Evolutionary conservation across 176 grass and related monocot genomes (phyloP).

Genomic region (barley (Hordeum vulgare)): DNA sequence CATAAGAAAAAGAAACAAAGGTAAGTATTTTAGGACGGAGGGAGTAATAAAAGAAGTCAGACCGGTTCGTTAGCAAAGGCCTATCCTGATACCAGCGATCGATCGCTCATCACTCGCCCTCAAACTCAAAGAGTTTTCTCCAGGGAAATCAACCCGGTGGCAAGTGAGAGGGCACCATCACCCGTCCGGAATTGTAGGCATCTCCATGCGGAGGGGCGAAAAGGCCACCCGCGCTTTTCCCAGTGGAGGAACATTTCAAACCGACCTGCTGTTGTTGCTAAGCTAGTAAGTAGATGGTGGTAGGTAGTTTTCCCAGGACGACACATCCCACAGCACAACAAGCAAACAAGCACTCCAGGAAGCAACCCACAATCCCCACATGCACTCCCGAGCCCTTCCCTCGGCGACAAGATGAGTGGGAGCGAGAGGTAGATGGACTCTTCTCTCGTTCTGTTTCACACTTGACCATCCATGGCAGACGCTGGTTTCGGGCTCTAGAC

Average conservation of each 20-base stretch:
- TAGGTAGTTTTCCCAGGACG: constrained; percentile 20
- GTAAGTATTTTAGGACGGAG: no score
- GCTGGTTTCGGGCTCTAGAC: no score
- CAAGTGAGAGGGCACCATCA: not conserved
- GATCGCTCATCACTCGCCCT: not conserved
- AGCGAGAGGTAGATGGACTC: not conserved
- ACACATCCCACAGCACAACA: not conserved
- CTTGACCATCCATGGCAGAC: not conserved
- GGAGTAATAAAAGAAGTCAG: not conserved
- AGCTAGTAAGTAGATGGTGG: constrained; percentile 23
- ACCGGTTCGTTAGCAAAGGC: not conserved
- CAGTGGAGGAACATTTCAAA: not conserved
- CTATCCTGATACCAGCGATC: not conserved
- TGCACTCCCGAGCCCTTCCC: not conserved
- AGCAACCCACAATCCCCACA: constrained; percentile 5
- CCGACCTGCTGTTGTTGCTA: not conserved
- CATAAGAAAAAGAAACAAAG: not conserved
- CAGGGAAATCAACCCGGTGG: not conserved
- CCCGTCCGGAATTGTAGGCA: not conserved
- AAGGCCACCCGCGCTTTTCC: not conserved
- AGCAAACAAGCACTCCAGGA: not conserved
- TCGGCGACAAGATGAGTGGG: not conserved
- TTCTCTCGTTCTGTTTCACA: not conserved
- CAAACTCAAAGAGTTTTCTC: not conserved
- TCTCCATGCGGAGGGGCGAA: not conserved